phyloP scores from a whole-genome alignment of 129 eudicot genomes.

The Flaveria ramosissima region DNA sequence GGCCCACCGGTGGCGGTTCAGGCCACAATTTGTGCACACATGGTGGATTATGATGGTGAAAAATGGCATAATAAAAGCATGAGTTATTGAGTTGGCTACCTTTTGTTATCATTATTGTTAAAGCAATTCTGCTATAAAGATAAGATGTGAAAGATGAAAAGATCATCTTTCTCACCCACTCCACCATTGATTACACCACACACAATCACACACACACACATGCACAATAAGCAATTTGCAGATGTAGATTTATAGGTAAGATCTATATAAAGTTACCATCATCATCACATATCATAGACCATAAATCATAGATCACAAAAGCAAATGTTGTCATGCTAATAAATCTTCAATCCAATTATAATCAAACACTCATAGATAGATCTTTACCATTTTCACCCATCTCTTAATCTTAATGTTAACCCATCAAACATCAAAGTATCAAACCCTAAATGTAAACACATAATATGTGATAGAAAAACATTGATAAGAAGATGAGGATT shows the following conservation, averaged over 20 bases:
- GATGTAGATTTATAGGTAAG: constrained; percentile 20
- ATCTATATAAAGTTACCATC: constrained; percentile 13
- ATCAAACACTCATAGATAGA: background rate
- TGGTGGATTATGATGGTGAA: background rate
- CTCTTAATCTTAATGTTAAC: background rate
- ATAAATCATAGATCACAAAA: constrained; percentile 5
- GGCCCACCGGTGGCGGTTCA: background rate
- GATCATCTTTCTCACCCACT: constrained; percentile 34
- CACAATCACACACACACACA: constrained; percentile 22
- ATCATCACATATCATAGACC: constrained; percentile 13
- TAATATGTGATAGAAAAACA: too few relatives aligned
- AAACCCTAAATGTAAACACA: too few relatives aligned
- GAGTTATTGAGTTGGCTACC: constrained; percentile 15
- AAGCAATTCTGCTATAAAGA: constrained; percentile 22
- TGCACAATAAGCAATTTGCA: constrained; percentile 20
- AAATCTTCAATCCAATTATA: constrained; percentile 1
- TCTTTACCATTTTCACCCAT: background rate
- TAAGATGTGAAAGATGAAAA: constrained; percentile 28
- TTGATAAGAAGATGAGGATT: background rate
- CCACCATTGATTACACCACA: constrained; percentile 33
- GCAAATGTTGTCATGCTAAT: background rate
- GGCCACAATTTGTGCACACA: background rate
- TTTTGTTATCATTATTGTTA: constrained; percentile 25
- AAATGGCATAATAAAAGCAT: background rate
- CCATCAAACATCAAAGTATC: too few relatives aligned